Evolutionary conservation across 1,139 yeast species (phyloP).

Genomic region (Pichia sp.): DNA sequence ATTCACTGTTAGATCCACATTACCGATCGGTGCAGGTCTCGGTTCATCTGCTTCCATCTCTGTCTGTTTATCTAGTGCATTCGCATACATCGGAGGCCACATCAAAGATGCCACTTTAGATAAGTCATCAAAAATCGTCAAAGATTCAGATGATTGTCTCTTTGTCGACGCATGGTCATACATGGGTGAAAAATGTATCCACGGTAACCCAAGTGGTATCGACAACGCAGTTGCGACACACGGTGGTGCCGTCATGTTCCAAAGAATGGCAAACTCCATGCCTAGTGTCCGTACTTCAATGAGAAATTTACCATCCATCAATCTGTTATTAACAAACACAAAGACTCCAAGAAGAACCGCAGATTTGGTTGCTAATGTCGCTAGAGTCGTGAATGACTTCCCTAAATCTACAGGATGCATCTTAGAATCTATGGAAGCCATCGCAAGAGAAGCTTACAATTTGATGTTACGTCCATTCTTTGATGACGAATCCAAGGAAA

Average conservation of each 20-base stretch:
- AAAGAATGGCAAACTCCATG: slow-evolving; percentile 53
- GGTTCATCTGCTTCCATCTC: slow-evolving; percentile 94
- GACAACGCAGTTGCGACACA: slow-evolving; percentile 95
- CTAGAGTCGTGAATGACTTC: slow-evolving; percentile 48
- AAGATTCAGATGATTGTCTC: slow-evolving; percentile 46
- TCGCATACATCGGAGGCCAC: slow-evolving; percentile 62
- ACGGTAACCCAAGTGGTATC: slow-evolving; percentile 96
- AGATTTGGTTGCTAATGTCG: slow-evolving; percentile 75
- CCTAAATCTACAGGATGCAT: slow-evolving; percentile 58
- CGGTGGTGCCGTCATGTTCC: slow-evolving; percentile 95
- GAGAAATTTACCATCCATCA: slow-evolving; percentile 73
- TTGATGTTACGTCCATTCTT: slow-evolving; percentile 53
- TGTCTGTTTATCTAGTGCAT: slow-evolving; percentile 79
- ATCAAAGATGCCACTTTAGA: slow-evolving; percentile 36
- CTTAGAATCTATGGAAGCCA: slow-evolving; percentile 66
- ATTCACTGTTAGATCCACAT: slow-evolving; percentile 73
- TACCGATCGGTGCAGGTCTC: slow-evolving; percentile 96
- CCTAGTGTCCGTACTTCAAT: slow-evolving; percentile 65
- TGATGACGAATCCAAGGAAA: slow-evolving; percentile 42
- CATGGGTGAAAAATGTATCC: slow-evolving; percentile 92
- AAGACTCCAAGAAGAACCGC: slow-evolving; percentile 87
- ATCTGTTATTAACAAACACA: slow-evolving; percentile 79
- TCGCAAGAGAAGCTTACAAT: slow-evolving; percentile 68
- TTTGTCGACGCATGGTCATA: slow-evolving; percentile 86
- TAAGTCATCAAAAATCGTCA: slow-evolving; percentile 26